phyloP scores from a whole-genome alignment of 495 filamentous ascomycete species.

The Penicillium argentinense region DNA sequence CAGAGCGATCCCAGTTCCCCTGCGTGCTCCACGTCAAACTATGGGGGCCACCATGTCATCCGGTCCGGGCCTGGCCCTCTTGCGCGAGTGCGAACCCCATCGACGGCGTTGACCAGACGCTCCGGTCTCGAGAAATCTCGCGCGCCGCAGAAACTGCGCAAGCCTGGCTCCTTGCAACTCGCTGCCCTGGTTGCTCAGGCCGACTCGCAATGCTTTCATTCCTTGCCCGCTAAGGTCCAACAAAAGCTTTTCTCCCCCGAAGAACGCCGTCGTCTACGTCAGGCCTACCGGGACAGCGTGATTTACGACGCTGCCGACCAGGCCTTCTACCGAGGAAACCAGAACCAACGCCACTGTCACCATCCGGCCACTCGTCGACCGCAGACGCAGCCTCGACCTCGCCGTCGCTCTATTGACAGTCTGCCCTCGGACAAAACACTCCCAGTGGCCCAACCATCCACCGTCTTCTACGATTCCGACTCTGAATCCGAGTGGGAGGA shows the following conservation, averaged over 20 bases:
- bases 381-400: constrained; percentile 4
- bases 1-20: constrained; percentile 26
- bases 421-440: constrained; percentile 21
- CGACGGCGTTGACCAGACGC: constrained; percentile 11
- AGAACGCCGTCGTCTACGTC: constrained; percentile 62
- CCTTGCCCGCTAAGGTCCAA: constrained; percentile 69
- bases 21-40: constrained; percentile 17
- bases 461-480: constrained; percentile 32
- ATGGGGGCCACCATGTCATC: no score
- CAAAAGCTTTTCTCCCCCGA: constrained; percentile 69
- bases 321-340: constrained; percentile 44
- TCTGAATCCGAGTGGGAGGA: constrained; percentile 22
- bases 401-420: constrained; percentile 24
- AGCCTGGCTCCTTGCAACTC: constrained; percentile 39
- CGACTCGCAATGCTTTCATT: constrained; percentile 71
- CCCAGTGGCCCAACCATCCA: constrained; percentile 22
- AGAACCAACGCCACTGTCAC: no score
- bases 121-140: constrained; percentile 18
- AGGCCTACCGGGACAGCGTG: constrained; percentile 54
- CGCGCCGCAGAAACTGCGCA: constrained; percentile 31
- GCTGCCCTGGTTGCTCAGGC: constrained; percentile 44
- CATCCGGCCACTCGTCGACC: no score
- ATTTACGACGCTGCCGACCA: constrained; percentile 73
- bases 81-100: constrained; percentile 9
- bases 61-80: constrained; percentile 19